These are phyloP conservation scores for Rachicladosporium sp. DNA, from an alignment of 2,329 filamentous ascomycete genomes.

Conservation along the genomic window DNA sequence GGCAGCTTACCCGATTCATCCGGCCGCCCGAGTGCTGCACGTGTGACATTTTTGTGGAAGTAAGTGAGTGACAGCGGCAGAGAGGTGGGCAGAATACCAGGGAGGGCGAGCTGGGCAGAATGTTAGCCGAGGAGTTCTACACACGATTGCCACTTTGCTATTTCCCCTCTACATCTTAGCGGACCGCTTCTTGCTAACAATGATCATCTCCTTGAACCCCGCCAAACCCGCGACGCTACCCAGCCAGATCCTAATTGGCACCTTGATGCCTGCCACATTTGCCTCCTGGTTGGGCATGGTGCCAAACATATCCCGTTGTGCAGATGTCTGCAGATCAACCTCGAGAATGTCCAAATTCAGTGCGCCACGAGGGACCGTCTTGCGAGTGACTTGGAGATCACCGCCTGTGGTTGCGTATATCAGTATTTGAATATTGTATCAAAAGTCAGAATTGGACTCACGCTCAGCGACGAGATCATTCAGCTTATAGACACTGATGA, in stretches of 20 bases:
- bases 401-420: constrained; percentile 7
- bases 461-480: constrained; percentile 7
- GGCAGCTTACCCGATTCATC: no score
- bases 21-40: no score
- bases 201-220: constrained; percentile 9
- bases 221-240: constrained; percentile 5
- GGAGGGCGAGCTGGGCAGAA: no score
- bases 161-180: not conserved
- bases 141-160: no score
- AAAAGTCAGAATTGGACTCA: not conserved
- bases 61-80: no score
- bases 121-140: no score
- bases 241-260: constrained; percentile 10
- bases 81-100: no score
- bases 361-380: constrained; percentile 7
- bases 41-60: no score
- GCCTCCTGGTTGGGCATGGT: constrained; percentile 8
- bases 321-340: constrained; percentile 9
- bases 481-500: constrained; percentile 8
- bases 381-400: constrained; percentile 9
- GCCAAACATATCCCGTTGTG: constrained; percentile 6
- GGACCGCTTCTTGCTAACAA: constrained; percentile 10
- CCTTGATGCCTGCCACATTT: constrained; percentile 11
- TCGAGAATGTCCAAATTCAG: constrained; percentile 10
- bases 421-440: no score